Conservation (phyloP, 768 basidiomycete species). For the Russula foetens region DNA sequence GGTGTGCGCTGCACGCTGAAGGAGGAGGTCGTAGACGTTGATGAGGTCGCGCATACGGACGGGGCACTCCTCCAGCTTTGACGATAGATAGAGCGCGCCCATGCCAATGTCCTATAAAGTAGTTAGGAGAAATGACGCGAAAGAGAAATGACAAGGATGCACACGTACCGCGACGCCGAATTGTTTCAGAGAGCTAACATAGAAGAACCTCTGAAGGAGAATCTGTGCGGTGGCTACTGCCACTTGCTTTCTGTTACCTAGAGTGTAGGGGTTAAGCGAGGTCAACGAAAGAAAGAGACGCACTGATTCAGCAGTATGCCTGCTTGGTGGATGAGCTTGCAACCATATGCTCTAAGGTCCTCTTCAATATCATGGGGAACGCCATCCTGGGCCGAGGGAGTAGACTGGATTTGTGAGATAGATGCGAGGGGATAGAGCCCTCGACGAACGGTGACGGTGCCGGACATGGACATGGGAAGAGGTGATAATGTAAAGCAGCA, state of each 20-base stretch:
- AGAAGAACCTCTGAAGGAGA: slow-evolving; percentile 95
- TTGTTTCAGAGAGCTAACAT: slow-evolving; percentile 87
- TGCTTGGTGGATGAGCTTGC: slow-evolving; percentile 92
- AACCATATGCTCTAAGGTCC: slow-evolving; percentile 84
- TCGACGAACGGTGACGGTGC: slow-evolving; percentile 1
- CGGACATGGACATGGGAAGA: slow-evolving; percentile 1
- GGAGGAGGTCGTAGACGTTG: slow-evolving; percentile 85
- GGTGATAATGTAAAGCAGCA: background rate
- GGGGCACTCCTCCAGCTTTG: slow-evolving; percentile 89
- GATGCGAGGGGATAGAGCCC: slow-evolving; percentile 76
- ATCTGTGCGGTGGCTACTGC: slow-evolving; percentile 96
- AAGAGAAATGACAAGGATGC: background rate
- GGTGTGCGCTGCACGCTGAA: slow-evolving; percentile 61
- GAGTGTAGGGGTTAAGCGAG: slow-evolving; percentile 5
- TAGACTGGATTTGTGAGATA: slow-evolving; percentile 62
- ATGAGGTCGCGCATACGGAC: slow-evolving; percentile 89
- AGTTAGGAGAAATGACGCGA: background rate
- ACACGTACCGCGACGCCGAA: slow-evolving; percentile 82
- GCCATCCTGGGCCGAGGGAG: slow-evolving; percentile 78
- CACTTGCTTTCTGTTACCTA: slow-evolving; percentile 74
- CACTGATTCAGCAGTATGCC: slow-evolving; percentile 88
- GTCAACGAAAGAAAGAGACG: slow-evolving; percentile 23
- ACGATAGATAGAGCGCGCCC: slow-evolving; percentile 82
- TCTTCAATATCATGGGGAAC: slow-evolving; percentile 76
- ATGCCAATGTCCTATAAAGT: slow-evolving; percentile 66